These are phyloP conservation scores for Nakazawaea pomicola DNA, from an alignment of 805 yeast genomes.

Conservation along the genomic window DNA sequence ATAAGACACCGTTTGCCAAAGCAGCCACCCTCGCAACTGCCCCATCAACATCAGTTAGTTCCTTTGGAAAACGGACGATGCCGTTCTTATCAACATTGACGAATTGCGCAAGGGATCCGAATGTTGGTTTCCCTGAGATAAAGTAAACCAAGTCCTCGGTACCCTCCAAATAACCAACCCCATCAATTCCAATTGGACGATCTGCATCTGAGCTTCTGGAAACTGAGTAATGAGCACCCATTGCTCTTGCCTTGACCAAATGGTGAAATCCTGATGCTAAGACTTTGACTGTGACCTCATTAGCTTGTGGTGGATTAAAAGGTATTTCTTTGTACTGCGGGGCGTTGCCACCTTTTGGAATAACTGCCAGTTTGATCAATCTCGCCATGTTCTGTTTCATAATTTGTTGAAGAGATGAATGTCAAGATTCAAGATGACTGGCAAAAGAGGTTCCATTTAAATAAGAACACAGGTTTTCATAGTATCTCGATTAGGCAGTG, in stretches of 20 bases:
- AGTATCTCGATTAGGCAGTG: no score
- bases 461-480: no score
- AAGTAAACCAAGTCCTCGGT: conserved; percentile 1
- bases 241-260: conserved; percentile 5
- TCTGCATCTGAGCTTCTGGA: not conserved
- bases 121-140: not conserved
- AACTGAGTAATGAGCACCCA: conserved; percentile 2
- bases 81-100: not conserved
- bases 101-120: conserved; percentile 2
- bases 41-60: not conserved
- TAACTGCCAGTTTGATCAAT: not conserved
- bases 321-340: not conserved
- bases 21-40: conserved; percentile 3
- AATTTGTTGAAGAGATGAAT: no score
- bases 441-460: no score
- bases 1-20: conserved; percentile 1
- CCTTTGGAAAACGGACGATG: not conserved
- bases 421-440: no score
- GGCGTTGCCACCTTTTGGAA: not conserved
- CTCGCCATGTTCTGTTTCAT: not conserved
- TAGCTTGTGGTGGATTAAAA: not conserved
- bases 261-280: conserved; percentile 2
- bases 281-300: conserved; percentile 1
- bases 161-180: conserved; percentile 1
- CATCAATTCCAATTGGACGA: not conserved